phyloP scores from a whole-genome alignment of 1,284 basidiomycete genomes.

The Ustilago lituana region DNA sequence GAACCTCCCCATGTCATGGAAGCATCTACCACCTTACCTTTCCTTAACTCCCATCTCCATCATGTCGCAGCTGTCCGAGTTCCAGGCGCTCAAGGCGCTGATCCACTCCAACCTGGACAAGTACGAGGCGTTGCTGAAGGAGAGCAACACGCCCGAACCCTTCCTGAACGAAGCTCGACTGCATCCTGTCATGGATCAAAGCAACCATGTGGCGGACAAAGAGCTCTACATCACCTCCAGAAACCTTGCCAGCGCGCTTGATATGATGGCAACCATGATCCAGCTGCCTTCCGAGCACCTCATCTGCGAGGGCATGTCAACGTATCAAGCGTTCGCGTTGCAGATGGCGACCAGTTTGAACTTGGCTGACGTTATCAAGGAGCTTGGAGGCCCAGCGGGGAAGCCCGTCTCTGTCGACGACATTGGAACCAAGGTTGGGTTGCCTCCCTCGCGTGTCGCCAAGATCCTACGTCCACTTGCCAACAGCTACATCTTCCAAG shows the following conservation, averaged over 20 bases:
- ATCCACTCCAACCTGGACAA: constrained; percentile 24
- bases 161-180: constrained; percentile 19
- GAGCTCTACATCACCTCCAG: constrained; percentile 14
- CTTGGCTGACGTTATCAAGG: constrained; percentile 25
- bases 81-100: constrained; percentile 28
- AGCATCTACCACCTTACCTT: too few species aligned
- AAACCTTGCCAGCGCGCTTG: constrained; percentile 18
- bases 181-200: constrained; percentile 20
- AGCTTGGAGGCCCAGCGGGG: constrained; percentile 10
- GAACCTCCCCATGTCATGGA: too few species aligned
- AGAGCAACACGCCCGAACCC: constrained; percentile 11
- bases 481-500: constrained; percentile 36
- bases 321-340: constrained; percentile 20
- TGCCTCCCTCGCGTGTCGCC: constrained; percentile 15
- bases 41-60: background rate
- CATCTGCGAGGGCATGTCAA: constrained; percentile 21
- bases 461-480: constrained; percentile 26
- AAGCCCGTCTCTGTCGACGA: constrained; percentile 15
- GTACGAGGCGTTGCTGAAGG: constrained; percentile 16
- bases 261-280: constrained; percentile 35
- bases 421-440: constrained; percentile 7
- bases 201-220: constrained; percentile 7
- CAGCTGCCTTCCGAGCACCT: constrained; percentile 14
- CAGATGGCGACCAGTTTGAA: constrained; percentile 30
- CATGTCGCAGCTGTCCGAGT: constrained; percentile 22